Conservation (phyloP, 768 basidiomycete genomes). For the Saitozyma sp. region DNA sequence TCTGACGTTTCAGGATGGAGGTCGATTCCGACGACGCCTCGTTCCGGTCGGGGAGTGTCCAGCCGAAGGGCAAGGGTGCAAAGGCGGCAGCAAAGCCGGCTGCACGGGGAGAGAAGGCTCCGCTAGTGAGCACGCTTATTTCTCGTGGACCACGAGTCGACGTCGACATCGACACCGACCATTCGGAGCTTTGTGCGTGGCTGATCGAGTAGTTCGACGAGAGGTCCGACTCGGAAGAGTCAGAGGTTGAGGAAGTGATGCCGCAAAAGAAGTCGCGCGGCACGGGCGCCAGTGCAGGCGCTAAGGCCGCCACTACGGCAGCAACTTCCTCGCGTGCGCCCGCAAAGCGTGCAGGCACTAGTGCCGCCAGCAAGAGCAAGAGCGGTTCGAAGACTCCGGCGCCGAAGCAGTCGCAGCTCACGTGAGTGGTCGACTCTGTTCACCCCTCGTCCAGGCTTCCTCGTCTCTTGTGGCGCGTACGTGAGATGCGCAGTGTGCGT, state of each 20-base stretch:
- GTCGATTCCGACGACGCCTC: constrained; percentile 62
- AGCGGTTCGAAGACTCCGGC: constrained; percentile 46
- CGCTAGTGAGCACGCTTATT: constrained; percentile 30
- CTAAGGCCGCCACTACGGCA: constrained; percentile 17
- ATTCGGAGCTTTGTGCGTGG: background rate
- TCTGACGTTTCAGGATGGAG: constrained; percentile 32
- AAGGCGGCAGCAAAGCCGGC: background rate
- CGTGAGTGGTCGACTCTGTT: constrained; percentile 7
- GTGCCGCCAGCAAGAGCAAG: constrained; percentile 30
- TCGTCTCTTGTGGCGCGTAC: no score
- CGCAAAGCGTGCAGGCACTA: constrained; percentile 59
- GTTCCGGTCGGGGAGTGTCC: constrained; percentile 48
- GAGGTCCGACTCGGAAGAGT: constrained; percentile 37
- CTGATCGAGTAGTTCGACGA: constrained; percentile 30
- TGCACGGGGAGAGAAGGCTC: constrained; percentile 11
- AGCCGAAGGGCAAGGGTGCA: constrained; percentile 43
- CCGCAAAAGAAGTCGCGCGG: constrained; percentile 27
- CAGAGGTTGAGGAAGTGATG: constrained; percentile 41
- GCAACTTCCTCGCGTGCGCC: constrained; percentile 47
- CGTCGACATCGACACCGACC: background rate
- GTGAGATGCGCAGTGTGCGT: no score
- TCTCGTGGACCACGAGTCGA: background rate
- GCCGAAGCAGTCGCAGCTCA: constrained; percentile 11
- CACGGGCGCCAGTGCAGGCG: constrained; percentile 10
- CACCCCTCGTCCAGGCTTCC: background rate